Base-by-base conservation (phyloP, 2,329 filamentous ascomycete genomes). In the Myriangium duriaei region DNA sequence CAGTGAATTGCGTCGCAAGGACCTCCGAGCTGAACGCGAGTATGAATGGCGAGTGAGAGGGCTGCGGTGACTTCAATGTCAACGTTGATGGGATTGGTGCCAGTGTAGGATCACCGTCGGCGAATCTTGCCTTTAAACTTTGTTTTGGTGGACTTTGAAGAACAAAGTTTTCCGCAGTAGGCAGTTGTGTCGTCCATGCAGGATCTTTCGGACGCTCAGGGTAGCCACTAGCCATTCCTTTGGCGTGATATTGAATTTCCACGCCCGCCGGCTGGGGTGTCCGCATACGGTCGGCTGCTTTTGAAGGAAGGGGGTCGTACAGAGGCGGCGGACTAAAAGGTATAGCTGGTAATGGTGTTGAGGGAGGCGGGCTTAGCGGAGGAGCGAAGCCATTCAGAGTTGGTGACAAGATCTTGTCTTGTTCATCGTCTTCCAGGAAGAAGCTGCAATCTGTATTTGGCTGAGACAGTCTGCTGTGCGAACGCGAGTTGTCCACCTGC, bases 1-100 rank as follows among this genome's bases (percentile, higher is more conserved):
- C 68, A 0, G 82, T 88, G 48, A 91, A 83, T 49, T 91, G 83
- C 55, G 87, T 79, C 2, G 83, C 83, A 16, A 91, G 67, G 3
- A 79, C 65, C 47, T 84, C 76, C 4, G 83, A 85, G 50, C 86
- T 81, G 48, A 86, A 87, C 0, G 81, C 81, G 15, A 91, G 65
- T 40, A 86, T 78, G 56, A 91, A 91, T 0, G 83, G 83, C 24
- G 88, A 59, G 55, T 91, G 83, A 3, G 40, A 32, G 9, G 43
- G 36, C 11, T 35, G 39, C 6, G 32, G 26, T 4, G 33, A 30
- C 16, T 15, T 18, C 11, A 15, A 15, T 10, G 29, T 32, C 18
- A 28, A 28, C 13, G 21, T 26, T n/a, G 21, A 26, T 7, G 7
- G 21, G n/a, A n/a, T n/a, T 26, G 21, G 21, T n/a, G 21, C 21